Base-by-base conservation (phyloP, 345 rosid species). In the Dipteronia dyeriana region DNA sequence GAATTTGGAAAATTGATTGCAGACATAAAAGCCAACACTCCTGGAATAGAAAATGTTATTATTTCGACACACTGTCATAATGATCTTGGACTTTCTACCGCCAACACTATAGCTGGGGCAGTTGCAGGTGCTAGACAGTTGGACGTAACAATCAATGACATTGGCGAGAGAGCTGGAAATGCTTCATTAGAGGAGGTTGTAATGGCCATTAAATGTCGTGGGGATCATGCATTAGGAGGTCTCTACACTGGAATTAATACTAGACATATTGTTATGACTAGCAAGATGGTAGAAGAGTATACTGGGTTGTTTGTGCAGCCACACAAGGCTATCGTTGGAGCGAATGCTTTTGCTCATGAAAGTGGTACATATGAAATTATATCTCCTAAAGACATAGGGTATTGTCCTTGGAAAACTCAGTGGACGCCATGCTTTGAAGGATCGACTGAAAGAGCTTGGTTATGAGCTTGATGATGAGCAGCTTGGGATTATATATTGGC, bases 81-180 rank as follows among this genome's bases (percentile, higher is more conserved):
- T 82, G 99, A 94, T 94, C 99, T 96, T 86, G 99, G 99, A 68
- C 99, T 94, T 88, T 89, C 99, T 66, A 91, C 99, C 38, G 98
- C 99, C 85, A 96, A 96, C 82, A 89, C 97, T 57, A 80, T 96
- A 84, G 87, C 95, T 69, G 98, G 98, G 62, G 97, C 97, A 12
- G 79, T 34, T 83, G 90, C 95, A 34, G 99, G 99, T 47, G 97
- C 98, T 10, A 92, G 99, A 79, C 99, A 96, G 82, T 71, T 96
- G 73, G 99, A 96, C 79, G 98, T 94, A 62, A 96, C 99, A 0
- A 88, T 96, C 77, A 94, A 96, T 78, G 99, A 98, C 76, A 96
- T 96, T 70, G 98, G 99, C 59, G 99, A 96, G 79, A 91, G 99
- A 81, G 99, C 98, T 73, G 99, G 98, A 83, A 96, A 96, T 82